phyloP scores from a whole-genome alignment of 495 filamentous ascomycete genomes.

The Margaritispora aquatica region DNA sequence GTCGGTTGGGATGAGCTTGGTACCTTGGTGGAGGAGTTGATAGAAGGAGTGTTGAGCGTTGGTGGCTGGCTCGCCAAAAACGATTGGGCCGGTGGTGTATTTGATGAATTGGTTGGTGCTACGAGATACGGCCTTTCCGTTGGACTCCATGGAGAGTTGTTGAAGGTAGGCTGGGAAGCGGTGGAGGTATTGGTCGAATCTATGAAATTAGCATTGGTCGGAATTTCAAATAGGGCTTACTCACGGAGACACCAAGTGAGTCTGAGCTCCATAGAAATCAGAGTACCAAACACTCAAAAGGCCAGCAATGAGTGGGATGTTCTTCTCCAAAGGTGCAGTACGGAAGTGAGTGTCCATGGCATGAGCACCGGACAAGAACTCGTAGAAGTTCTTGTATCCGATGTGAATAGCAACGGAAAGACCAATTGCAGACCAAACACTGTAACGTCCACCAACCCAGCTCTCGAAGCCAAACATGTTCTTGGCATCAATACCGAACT shows the following conservation, averaged over 20 bases:
- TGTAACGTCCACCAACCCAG: slow-evolving; percentile 98
- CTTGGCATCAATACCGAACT: slow-evolving; percentile 94
- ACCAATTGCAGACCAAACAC: slow-evolving; percentile 97
- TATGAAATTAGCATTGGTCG: slow-evolving; percentile 26
- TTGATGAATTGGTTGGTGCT: slow-evolving; percentile 77
- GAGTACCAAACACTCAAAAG: slow-evolving; percentile 97
- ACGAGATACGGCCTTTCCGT: slow-evolving; percentile 95
- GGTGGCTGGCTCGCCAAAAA: slow-evolving; percentile 97
- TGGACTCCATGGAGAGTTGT: slow-evolving; percentile 99
- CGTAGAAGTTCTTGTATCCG: slow-evolving; percentile 93
- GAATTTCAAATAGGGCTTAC: slow-evolving; percentile 21
- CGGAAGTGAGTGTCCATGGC: slow-evolving; percentile 99
- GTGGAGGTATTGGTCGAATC: slow-evolving; percentile 97
- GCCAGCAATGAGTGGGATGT: slow-evolving; percentile 89
- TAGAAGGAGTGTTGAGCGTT: slow-evolving; percentile 99
- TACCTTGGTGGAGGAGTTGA: slow-evolving; percentile 97
- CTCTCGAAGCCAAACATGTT: slow-evolving; percentile 99
- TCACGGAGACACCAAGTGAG: slow-evolving; percentile 88
- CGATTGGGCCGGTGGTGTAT: slow-evolving; percentile 90
- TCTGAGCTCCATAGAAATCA: slow-evolving; percentile 96
- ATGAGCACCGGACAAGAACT: slow-evolving; percentile 92
- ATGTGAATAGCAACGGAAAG: slow-evolving; percentile 91
- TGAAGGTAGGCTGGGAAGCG: slow-evolving; percentile 98
- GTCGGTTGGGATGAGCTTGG: slow-evolving; percentile 96
- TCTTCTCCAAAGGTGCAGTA: slow-evolving; percentile 81